Conservation (phyloP, 768 basidiomycete genomes). For the Tylopilus sp. region DNA sequence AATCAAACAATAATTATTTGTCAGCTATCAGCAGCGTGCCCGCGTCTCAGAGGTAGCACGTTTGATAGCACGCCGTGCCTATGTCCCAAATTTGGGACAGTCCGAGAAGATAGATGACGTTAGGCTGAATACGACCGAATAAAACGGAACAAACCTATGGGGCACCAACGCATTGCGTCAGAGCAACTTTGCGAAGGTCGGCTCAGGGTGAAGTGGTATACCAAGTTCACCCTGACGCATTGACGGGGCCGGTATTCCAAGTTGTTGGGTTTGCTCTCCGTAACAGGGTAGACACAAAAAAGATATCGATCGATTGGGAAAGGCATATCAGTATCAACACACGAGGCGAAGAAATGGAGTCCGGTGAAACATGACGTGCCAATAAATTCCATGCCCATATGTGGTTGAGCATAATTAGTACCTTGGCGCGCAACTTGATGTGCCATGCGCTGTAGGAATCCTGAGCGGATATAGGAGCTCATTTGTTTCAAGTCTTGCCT, state of each 20-base stretch:
- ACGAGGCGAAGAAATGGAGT: not conserved
- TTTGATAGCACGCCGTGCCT: not conserved
- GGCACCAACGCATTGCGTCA: not conserved
- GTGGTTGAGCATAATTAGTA: not conserved
- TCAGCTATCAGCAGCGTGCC: not conserved
- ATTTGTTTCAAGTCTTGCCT: not conserved
- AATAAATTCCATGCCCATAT: not conserved
- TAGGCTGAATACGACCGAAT: constrained; percentile 6
- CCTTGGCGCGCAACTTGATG: too few species aligned
- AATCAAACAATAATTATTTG: not conserved
- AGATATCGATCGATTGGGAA: not conserved
- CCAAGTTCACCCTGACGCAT: not conserved
- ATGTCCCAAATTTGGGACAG: not conserved
- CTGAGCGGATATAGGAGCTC: not conserved
- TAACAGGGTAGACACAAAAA: not conserved
- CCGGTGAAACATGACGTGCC: not conserved
- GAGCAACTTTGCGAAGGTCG: not conserved
- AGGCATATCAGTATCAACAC: not conserved
- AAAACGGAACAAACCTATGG: not conserved
- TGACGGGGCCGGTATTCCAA: not conserved
- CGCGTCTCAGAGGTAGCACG: not conserved
- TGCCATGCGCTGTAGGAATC: not conserved
- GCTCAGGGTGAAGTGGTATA: not conserved
- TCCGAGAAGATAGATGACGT: constrained; percentile 1
- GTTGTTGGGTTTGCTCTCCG: not conserved